A percentile compares a stretch with the other conserved stretches of the same genome.
Conservation (phyloP, 148 eudicot species). For the Rhododendron henanense region DNA sequence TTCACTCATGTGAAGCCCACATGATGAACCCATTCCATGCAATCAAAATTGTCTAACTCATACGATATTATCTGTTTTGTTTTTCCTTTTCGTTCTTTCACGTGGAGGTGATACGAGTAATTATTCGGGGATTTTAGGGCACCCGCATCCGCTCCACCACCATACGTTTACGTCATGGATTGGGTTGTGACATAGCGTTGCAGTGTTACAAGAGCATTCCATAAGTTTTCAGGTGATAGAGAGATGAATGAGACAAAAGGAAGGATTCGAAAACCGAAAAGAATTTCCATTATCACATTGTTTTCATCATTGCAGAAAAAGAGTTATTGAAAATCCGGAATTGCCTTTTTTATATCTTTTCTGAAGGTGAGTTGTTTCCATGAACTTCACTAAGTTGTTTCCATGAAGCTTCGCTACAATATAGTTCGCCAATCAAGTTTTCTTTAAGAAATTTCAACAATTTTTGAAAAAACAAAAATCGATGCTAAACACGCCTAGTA, state of each 20-base stretch:
- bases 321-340: neutral
- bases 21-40: conserved; percentile 31
- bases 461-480: neutral
- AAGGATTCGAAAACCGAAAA: neutral
- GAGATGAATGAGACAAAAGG: neutral
- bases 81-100: neutral
- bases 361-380: neutral
- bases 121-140: neutral
- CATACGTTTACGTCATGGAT: neutral
- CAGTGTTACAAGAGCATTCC: too few species aligned
- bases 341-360: neutral
- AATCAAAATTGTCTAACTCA: neutral
- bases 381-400: neutral
- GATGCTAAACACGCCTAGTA: too few species aligned
- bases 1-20: conserved; percentile 52
- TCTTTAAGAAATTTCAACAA: neutral
- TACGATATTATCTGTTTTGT: neutral
- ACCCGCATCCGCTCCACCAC: neutral
- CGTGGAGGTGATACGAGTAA: neutral
- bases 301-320: neutral
- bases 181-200: neutral
- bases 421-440: neutral
- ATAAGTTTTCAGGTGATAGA: neutral
- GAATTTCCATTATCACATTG: neutral
- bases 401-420: neutral